Base-by-base conservation (phyloP, 1,284 basidiomycete species). In the Neonothopanus nambi region DNA sequence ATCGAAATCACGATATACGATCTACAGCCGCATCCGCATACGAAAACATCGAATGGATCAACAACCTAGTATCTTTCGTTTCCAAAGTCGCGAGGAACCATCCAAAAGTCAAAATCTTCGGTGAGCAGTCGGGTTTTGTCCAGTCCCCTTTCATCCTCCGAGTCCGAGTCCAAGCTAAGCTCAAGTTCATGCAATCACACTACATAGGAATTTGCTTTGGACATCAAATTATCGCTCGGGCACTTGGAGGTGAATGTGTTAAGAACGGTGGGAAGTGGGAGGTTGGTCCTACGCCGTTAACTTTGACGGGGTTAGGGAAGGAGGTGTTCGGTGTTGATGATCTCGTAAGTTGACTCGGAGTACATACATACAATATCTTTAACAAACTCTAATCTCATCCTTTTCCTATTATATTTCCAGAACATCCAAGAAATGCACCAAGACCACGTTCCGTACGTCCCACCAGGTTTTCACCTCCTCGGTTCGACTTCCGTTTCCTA, bases 121-220 rank as follows among this genome's bases (percentile, higher is more conserved):
- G 87, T 85, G 56, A 54, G 74, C 64, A 20, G n/a, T n/a, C n/a
- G n/a, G n/a, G n/a, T n/a, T n/a, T n/a, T n/a, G n/a, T n/a, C n/a
- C n/a, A n/a, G n/a, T n/a, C n/a, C n/a, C n/a, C n/a, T n/a, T n/a
- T n/a, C n/a, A n/a, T n/a, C n/a, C n/a, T n/a, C n/a, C n/a, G n/a
- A n/a, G n/a, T n/a, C n/a, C n/a, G n/a, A n/a, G n/a, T n/a, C n/a
- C n/a, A 89, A n/a, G n/a, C n/a, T n/a, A n/a, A n/a, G n/a, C n/a
- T n/a, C n/a, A n/a, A n/a, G n/a, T n/a, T n/a, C n/a, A n/a, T n/a
- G n/a, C n/a, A n/a, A n/a, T n/a, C n/a, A n/a, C n/a, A n/a, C n/a
- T n/a, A n/a, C n/a, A n/a, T n/a, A n/a, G 91, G 89, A 1, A 89
- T 95, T 56, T 95, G 93, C 67, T 95, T 93, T 61, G 93, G 93